phyloP scores from a whole-genome alignment of 306 rosid genomes.

The Pueraria montana region DNA sequence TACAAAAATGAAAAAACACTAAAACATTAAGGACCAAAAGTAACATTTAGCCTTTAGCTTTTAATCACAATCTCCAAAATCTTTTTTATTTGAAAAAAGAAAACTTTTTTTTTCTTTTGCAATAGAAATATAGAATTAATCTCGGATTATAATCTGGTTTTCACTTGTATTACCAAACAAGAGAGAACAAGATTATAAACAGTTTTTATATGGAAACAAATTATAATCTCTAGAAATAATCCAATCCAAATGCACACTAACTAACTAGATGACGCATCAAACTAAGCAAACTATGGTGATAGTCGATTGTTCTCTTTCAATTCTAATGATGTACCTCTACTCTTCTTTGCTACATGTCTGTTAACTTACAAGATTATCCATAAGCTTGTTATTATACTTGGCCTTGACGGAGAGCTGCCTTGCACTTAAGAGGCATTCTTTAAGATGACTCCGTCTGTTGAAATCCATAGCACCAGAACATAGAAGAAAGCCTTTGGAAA shows the following conservation, averaged over 20 bases:
- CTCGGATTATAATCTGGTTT: not conserved
- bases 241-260: not conserved
- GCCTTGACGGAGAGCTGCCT: not conserved
- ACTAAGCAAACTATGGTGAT: not conserved
- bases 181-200: not conserved
- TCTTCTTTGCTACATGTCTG: not conserved
- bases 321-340: not conserved
- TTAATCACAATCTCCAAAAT: too few relatives aligned
- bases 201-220: not conserved
- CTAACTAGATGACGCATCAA: not conserved
- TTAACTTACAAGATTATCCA: conserved; percentile 1
- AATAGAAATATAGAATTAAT: too few relatives aligned
- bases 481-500: not conserved
- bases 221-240: not conserved
- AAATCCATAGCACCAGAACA: not conserved
- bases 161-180: not conserved
- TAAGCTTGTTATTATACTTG: conserved; percentile 19
- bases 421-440: not conserved
- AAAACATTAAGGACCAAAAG: too few relatives aligned
- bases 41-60: too few relatives aligned
- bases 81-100: too few relatives aligned
- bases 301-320: not conserved
- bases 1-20: too few relatives aligned
- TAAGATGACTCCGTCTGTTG: not conserved
- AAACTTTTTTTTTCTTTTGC: too few relatives aligned